Evolutionary conservation across 2,329 filamentous ascomycete species (phyloP), one percentile per base, ranked within the genome.

Genomic region (Chaetomium strumarium): DNA sequence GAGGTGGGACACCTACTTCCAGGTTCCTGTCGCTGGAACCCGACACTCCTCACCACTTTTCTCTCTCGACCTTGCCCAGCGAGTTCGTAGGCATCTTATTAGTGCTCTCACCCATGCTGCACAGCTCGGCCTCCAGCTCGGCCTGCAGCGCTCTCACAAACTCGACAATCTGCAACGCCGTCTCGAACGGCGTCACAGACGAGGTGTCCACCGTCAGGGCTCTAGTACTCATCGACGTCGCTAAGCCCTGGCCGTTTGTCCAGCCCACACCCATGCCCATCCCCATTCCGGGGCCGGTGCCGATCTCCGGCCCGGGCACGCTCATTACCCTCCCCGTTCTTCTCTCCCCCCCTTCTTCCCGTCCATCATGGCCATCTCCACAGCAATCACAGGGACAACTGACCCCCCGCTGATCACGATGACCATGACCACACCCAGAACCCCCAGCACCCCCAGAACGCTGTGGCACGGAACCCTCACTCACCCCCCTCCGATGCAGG

Each of bases 141-240:
- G 31, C 55, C 20, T 62, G 57, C 30, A 61, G 19, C 10, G 53
- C 54, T 20, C 58, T 60, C 30, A 64, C 55, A 34, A 64, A 63
- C 16, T 58, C 58, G 13, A 67, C 49, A 24, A 68, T 64, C 51
- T 62, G 55, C 46, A 67, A 51, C 14, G 64, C 63, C 31, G 62
- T 61, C 38, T 63, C 62, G 38, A 57, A 55, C 3, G 51, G 46
- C 24, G 52, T 37, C 39, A 46, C 12, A 7, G 10, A 44, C n/a
- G 63, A 64, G 29, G 63, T 59, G 47, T 66, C 57, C 38, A 68
- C 54, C 19, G 47, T 61, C 29, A 67, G 47, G 44, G 55, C 60
- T 20, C 56, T 48, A n/a, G n/a, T n/a, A 30, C 44, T 41, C 30
- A 17, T 17, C 10, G 56, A 39, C 54, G 49, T 50, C 10, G 56